These are phyloP conservation scores for Paramarasmius palmivorus DNA, from an alignment of 1,284 basidiomycete genomes.

Conservation along the genomic window DNA sequence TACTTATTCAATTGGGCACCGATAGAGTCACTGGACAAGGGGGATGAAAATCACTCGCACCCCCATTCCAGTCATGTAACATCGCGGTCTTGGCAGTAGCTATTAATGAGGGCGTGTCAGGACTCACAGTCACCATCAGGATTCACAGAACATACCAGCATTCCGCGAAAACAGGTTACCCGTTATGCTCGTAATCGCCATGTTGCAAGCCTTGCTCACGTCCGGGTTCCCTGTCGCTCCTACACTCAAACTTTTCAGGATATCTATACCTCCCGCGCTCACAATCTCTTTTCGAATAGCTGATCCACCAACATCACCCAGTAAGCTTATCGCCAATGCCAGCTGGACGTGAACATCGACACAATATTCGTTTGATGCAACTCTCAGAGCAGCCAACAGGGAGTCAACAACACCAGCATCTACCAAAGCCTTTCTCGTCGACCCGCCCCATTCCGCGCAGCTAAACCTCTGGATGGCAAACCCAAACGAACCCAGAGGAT, in stretches of 20 bases:
- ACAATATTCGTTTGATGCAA: conserved; percentile 22
- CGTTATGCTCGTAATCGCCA: conserved; percentile 25
- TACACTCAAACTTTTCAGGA: conserved; percentile 20
- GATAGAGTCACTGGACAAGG: conserved; percentile 22
- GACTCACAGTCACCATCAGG: not conserved
- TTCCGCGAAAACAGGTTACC: conserved; percentile 29
- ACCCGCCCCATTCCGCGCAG: conserved; percentile 26
- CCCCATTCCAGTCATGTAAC: conserved; percentile 25
- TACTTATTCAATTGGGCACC: too few species aligned
- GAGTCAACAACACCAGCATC: conserved; percentile 23
- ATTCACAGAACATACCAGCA: conserved; percentile 19
- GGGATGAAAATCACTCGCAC: conserved; percentile 24
- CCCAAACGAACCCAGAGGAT: conserved; percentile 23
- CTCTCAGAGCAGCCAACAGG: conserved; percentile 25
- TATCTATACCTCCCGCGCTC: conserved; percentile 26
- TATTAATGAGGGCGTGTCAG: too few species aligned
- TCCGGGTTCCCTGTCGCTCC: conserved; percentile 16
- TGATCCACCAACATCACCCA: conserved; percentile 26
- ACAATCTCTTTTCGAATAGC: conserved; percentile 28
- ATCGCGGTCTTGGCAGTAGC: conserved; percentile 18
- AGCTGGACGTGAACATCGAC: conserved; percentile 27
- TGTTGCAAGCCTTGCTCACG: conserved; percentile 25
- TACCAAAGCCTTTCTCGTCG: conserved; percentile 22
- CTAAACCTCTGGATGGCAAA: conserved; percentile 26
- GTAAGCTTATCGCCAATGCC: conserved; percentile 25